Evolutionary conservation across 139 green algal genomes (phyloP).

Genomic region (Nannochloris sp.): DNA sequence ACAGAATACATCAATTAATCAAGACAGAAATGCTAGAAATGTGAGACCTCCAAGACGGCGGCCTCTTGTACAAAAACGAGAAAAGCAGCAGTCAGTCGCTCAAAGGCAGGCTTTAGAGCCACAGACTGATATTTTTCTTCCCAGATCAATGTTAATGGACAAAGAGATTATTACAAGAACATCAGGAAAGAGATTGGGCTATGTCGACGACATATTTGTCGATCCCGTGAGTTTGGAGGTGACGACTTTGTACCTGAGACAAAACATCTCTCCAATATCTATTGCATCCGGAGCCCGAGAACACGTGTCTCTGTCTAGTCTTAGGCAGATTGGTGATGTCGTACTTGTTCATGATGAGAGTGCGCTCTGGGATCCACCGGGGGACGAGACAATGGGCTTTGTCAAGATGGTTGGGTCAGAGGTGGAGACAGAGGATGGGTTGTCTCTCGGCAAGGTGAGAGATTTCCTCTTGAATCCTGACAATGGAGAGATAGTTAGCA

Average conservation of each 20-base stretch:
- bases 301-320: constrained; percentile 41
- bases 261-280: constrained; percentile 21
- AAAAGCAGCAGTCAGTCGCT: neutral
- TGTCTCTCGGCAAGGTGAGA: constrained; percentile 55
- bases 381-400: constrained; percentile 38
- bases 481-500: constrained; percentile 38
- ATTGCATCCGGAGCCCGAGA: neutral
- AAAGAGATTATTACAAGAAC: constrained; percentile 37
- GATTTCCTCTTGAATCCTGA: constrained; percentile 70
- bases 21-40: neutral
- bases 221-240: constrained; percentile 41
- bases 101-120: neutral
- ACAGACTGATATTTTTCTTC: constrained; percentile 10
- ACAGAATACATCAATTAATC: neutral
- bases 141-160: constrained; percentile 16
- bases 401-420: constrained; percentile 44
- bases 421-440: constrained; percentile 42
- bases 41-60: neutral
- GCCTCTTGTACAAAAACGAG: neutral
- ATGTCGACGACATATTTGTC: constrained; percentile 50
- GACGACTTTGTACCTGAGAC: constrained; percentile 51
- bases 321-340: constrained; percentile 68
- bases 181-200: constrained; percentile 45
- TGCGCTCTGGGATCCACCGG: constrained; percentile 32
- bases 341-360: constrained; percentile 64